Evolutionary conservation across 1,139 yeast species (phyloP), one percentile per base, ranked within the genome.

Genomic region (Wickerhamomyces sp.): DNA sequence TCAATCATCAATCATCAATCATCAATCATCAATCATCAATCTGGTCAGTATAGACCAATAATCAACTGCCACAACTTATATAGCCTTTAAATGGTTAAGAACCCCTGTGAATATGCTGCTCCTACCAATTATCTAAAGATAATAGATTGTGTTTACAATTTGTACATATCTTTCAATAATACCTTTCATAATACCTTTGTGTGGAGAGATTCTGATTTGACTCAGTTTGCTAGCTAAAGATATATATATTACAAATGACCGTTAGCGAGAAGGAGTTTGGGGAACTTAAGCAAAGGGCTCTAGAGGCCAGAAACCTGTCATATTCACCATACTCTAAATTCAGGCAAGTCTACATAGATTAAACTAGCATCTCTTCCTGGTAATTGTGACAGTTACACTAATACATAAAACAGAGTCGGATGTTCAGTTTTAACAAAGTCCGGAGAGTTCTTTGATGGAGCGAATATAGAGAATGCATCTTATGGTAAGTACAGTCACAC

Each of bases 381-480:
- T n/a, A n/a, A 7, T 21, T 21, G 10, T 21, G 9, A 21, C 24
- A 21, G 10, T 12, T 13, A 13, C 13, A 24, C 10, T 24, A 24
- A 13, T 24, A 24, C 10, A 13, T 12, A 24, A 8, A 7, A 13
- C 28, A 72, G 90, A 35, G 98, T 92, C 3, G 97, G 97, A 0
- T 87, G 96, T 39, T 77, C 81, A 2, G 54, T 90, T 2, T 55
- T 85, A 25, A 70, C 88, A 0, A 57, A 57, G 1, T 62, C 68
- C 9, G 84, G 78, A 4, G 64, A 66, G 17, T 67, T 59, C 34
- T 63, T 81, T 27, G 59, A 64, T 12, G 98, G 97, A 4, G 95
- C 95, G 36, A 92, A 92, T 52, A 79, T 92, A 20, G 98, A 92
- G 58, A 92, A 90, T 58, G 97, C 97, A 3, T 80, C 94, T 31